phyloP scores from a whole-genome alignment of 2,329 filamentous ascomycete genomes.

The Monosporascus sp. region DNA sequence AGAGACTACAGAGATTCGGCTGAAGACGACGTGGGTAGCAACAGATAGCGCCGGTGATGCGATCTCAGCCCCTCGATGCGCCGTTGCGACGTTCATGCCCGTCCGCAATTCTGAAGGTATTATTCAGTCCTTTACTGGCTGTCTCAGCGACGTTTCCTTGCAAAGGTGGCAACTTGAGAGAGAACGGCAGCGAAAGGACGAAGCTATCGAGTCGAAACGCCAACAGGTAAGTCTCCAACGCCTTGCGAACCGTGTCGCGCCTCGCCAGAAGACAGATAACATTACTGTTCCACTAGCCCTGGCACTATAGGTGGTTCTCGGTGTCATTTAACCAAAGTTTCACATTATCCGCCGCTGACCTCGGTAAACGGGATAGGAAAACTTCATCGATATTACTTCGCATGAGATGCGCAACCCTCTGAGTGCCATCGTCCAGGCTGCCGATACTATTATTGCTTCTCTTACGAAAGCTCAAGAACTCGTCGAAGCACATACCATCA shows the following conservation, averaged over 20 bases:
- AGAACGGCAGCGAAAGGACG: slow-evolving; percentile 37
- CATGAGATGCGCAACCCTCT: slow-evolving; percentile 72
- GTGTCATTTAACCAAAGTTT: background rate
- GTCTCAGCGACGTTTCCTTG: slow-evolving; percentile 42
- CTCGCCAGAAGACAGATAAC: too few relatives aligned
- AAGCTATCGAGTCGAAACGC: slow-evolving; percentile 53
- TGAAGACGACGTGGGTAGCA: slow-evolving; percentile 41
- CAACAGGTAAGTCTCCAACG: slow-evolving; percentile 43
- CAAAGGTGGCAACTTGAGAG: slow-evolving; percentile 47
- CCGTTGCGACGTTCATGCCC: slow-evolving; percentile 45
- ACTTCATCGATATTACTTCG: slow-evolving; percentile 72
- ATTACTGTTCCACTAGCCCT: background rate
- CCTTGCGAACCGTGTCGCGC: background rate
- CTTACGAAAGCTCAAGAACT: slow-evolving; percentile 39
- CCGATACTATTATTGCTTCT: slow-evolving; percentile 60
- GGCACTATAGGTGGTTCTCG: background rate
- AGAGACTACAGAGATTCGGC: slow-evolving; percentile 42
- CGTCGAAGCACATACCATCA: slow-evolving; percentile 8
- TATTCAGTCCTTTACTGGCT: slow-evolving; percentile 44
- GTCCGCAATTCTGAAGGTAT: slow-evolving; percentile 40
- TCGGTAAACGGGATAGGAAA: slow-evolving; percentile 38
- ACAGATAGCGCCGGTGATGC: slow-evolving; percentile 39
- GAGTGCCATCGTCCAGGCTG: slow-evolving; percentile 67
- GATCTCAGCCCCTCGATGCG: slow-evolving; percentile 41
- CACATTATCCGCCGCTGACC: background rate